Base-by-base conservation (phyloP, 176 grass and related monocot genomes). In the Ensete ventricosum region DNA sequence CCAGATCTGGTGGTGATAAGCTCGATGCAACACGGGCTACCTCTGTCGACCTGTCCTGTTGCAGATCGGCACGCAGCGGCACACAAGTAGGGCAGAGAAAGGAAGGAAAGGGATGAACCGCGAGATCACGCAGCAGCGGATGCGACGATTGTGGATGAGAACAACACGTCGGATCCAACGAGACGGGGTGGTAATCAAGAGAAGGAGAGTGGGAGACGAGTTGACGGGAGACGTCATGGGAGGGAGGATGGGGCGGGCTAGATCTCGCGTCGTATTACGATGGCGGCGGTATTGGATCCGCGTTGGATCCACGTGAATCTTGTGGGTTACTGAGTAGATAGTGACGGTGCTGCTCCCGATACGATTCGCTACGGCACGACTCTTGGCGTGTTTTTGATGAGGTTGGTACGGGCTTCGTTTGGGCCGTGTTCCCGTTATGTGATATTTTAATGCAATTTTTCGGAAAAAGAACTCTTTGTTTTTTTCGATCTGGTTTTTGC, bases 251-350 rank as follows among this genome's bases (percentile, higher is more conserved):
- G 34, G 34, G 34, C 34, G 34, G 34, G 34, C 34, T 43, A 43
- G 34, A 43, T 43, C 0, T 43, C 34, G 34, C 34, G 34, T 43
- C 34, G 34, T 43, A 4, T 43, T 3, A 43, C 6, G 34, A 43
- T 43, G 34, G 1, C 65, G 67, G 67, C 67, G 67, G 25, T 25
- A 59, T 69, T 49, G 9, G 73, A 74, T 9, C 4, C 53, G 9
- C 59, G 74, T 27, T 71, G 74, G 78, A 81, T 85, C 83, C 83
- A 64, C n/a, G 83, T 76, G 76, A 54, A 25, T 76, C 3, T 62
- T 57, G n/a, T 64, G 34, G 34, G 34, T 43, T 43, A 43, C 34
- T 43, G 34, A 6, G 34, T 43, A 43, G 34, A 43, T 43, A 6
- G 4, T 43, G 34, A 43, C 34, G 34, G 34, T 43, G 29, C 29